Evolutionary conservation across 768 basidiomycete species (phyloP).

Genomic region (Daedaleopsis nitida): DNA sequence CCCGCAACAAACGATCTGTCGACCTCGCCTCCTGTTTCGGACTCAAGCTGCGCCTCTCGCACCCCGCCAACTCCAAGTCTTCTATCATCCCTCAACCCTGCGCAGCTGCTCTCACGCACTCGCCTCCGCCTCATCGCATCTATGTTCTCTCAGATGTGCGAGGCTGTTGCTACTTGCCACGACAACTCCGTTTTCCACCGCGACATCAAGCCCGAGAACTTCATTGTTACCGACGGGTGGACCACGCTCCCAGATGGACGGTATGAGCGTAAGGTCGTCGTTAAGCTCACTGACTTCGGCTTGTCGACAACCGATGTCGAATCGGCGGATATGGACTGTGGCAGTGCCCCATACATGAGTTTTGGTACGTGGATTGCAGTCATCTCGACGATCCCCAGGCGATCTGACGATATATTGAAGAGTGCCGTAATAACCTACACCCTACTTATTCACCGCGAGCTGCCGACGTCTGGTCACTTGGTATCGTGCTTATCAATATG

Average conservation of each 20-base stretch:
- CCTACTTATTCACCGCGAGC: slow-evolving; percentile 93
- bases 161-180: slow-evolving; percentile 94
- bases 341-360: slow-evolving; percentile 98
- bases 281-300: slow-evolving; percentile 97
- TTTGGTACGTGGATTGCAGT: slow-evolving; percentile 59
- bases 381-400: slow-evolving; percentile 6
- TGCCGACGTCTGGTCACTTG: slow-evolving; percentile 98
- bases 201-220: slow-evolving; percentile 99
- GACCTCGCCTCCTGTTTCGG: slow-evolving; percentile 21
- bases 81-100: slow-evolving; percentile 78
- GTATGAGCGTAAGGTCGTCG: slow-evolving; percentile 84
- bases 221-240: slow-evolving; percentile 88
- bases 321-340: slow-evolving; percentile 97
- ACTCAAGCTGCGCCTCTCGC: slow-evolving; percentile 41
- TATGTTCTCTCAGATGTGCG: slow-evolving; percentile 99
- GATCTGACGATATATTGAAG: slow-evolving; percentile 41
- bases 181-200: slow-evolving; percentile 89
- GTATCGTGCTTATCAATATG: slow-evolving; percentile 99
- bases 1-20: slow-evolving; percentile 27
- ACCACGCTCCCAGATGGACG: slow-evolving; percentile 53
- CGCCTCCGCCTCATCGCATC: slow-evolving; percentile 91
- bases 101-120: slow-evolving; percentile 81
- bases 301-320: slow-evolving; percentile 87
- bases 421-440: slow-evolving; percentile 96
- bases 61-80: slow-evolving; percentile 95